Base-by-base conservation (phyloP, 768 basidiomycete genomes). In the Mycena epipterygia region DNA sequence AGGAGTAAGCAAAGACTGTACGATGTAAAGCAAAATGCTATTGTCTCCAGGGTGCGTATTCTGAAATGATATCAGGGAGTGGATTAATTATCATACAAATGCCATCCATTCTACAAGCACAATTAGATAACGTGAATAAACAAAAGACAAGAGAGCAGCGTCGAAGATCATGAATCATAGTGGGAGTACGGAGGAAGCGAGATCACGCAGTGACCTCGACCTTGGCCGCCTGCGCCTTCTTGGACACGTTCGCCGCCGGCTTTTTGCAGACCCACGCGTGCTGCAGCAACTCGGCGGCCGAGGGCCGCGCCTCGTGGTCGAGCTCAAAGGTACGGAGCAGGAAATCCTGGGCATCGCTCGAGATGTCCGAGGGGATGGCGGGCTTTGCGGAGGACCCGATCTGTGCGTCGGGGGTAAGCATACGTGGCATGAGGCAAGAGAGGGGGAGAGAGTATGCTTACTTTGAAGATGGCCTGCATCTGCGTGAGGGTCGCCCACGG, bases 391-490 rank as follows among this genome's bases (percentile, higher is more conserved):
- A 93, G 19, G 95, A 94, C 8, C 97, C 97, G 76, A 99, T 98
- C 95, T 98, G 73, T 21, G 25, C 41, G 48, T 42, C 17, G 44
- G 29, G 6, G 14, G 37, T 62, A 2, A 56, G 35, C 60, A 23
- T 64, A 35, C 41, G 62, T 55, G 25, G 19, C 33, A 66, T 42
- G 23, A 23, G 66, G 17, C 39, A 32, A 41, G 42, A 41, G 17
- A 29, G 35, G 23, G 14, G 12, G 17, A 3, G 21, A 39, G 32
- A 8, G 49, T 17, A 39, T 59, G 37, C 78, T 44, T 67, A 95
- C 97, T 87, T 96, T 95, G 87, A 98, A 99, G 72, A 99, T 98
- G 46, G 97, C 98, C 82, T 99, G 98, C 97, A 98, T 99, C 82
- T 99, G 98, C 7, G 93, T 96, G 46, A 99, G 86, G 72, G 97